Conservation (phyloP, 2,329 filamentous ascomycete species). For the Pseudogymnoascus pannorum region DNA sequence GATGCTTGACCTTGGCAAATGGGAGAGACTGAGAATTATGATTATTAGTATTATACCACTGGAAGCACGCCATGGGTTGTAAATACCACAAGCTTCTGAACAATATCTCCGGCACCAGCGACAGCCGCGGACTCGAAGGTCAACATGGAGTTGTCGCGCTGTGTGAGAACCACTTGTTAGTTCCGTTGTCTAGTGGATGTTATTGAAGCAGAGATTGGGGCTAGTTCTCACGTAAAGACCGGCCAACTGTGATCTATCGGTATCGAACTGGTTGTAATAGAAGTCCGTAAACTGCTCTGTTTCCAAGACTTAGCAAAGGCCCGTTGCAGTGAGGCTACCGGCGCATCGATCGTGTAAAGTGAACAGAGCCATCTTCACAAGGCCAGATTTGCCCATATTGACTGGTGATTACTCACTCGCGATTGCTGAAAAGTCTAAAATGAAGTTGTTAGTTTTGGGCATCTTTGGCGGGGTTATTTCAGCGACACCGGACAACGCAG, state of each 20-base stretch:
- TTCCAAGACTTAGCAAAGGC: not conserved
- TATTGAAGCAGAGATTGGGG: not conserved
- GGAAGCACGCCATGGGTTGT: not conserved
- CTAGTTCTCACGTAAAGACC: conserved; percentile 70
- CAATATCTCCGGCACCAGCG: conserved; percentile 58
- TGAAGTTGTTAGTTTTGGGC: conserved; percentile 18
- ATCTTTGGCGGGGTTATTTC: conserved; percentile 4
- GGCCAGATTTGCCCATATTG: not conserved
- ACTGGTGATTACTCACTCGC: conserved; percentile 32
- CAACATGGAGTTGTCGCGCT: conserved; percentile 84
- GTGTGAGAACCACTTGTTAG: conserved; percentile 16
- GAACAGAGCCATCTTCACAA: not conserved
- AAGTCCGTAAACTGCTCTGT: conserved; percentile 80
- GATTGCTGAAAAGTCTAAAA: conserved; percentile 33
- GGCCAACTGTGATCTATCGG: conserved; percentile 55
- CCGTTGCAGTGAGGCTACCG: not conserved
- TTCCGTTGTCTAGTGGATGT: not conserved
- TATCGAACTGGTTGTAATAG: conserved; percentile 88
- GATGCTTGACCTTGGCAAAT: conserved; percentile 75
- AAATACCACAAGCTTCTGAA: conserved; percentile 73
- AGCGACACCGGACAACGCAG: not conserved
- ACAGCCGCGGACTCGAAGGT: conserved; percentile 74
- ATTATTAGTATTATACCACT: not conserved
- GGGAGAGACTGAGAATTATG: conserved; percentile 54
- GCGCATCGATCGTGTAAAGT: not conserved